Evolutionary conservation across 2,329 filamentous ascomycete species (phyloP), one percentile per base, ranked within the genome.

Genomic region (Calonectria henricotiae): DNA sequence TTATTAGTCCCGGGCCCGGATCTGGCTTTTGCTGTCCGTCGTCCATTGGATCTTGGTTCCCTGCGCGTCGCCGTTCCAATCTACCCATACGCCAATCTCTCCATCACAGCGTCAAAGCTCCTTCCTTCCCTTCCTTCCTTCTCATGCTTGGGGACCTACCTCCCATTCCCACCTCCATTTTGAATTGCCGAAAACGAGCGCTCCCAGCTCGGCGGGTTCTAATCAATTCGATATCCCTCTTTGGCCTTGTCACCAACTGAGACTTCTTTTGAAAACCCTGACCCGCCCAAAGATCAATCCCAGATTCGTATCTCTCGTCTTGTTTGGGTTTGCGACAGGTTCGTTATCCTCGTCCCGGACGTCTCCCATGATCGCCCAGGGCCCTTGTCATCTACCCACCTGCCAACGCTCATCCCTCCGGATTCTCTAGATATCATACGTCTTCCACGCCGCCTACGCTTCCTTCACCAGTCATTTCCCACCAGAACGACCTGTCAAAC

Each of bases 31-130:
- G 25, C 39, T 61, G 46, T 46, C 27, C 44, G 51, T 61, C 46
- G 15, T 64, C 51, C 15, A 69, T 64, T 65, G 61, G 67, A 20
- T n/a, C 32, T 41, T 65, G 37, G 25, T 69, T 54, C 61, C 43
- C 44, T 64, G 44, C 43, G 27, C 51, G 60, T 37, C 37, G n/a
- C 32, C 20, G 39, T 61, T 62, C 35, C 43, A 43, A 41, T 54
- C 27, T 62, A 27, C 47, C 44, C 25, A 46, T 46, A 54, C 54
- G 35, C 25, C 46, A 46, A 37, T 49, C 62, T 41, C 55, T 69
- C 15, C 62, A 62, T 61, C 54, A 17, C 44, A 37, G 3, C 62
- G 54, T 20, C 62, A 55, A 64, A 58, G 60, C 43, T 51, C 35
- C 49, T 27, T 54, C 27, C 41, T 41, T 17, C 43, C 44, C 41